Base-by-base conservation (phyloP, 306 rosid genomes). In the Quercus aquifolioides region DNA sequence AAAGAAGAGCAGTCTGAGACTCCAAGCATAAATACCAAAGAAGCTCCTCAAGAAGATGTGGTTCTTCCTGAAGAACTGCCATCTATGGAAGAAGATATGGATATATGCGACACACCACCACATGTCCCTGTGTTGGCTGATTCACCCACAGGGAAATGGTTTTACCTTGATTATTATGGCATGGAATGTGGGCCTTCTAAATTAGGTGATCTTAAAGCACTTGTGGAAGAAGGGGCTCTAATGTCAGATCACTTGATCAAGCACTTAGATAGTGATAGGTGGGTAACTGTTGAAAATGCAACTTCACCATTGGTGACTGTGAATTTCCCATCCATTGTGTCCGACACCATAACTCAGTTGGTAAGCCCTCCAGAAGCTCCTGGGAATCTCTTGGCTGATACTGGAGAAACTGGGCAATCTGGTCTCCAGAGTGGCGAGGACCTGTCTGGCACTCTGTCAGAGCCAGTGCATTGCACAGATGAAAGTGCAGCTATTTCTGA, bases 1-100 rank as follows among this genome's bases (percentile, higher is more conserved):
- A 86, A 88, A 87, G 94, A 86, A 69, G 92, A 84, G 76, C 84
- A 31, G 79, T 41, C 84, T 75, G 79, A 91, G 85, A 88, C 92
- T 84, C 92, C 98, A 56, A 70, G 86, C 70, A 77, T 84, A 67
- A 71, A 73, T 74, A 75, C 67, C 84, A 83, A 74, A 76, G 98
- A 88, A 81, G 77, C 85, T 72, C 86, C 91, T 62, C 78, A 80
- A 26, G 75, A 25, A 55, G 64, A 77, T 60, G 92, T 73, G 75
- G 86, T 87, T 73, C 84, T 86, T 79, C 85, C 83, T 14, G 99
- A 90, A 74, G 99, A 93, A 88, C 86, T 87, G 73, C 92, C 88
- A 83, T 93, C 98, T 2, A 96, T 96, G 99, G 99, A 96, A 82
- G 99, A 96, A 86, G 99, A 96, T 75, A 96, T 96, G 99, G 99